Evolutionary conservation across 805 yeast genomes (phyloP), one percentile per base, ranked within the genome.

Genomic region (Candida koratica): DNA sequence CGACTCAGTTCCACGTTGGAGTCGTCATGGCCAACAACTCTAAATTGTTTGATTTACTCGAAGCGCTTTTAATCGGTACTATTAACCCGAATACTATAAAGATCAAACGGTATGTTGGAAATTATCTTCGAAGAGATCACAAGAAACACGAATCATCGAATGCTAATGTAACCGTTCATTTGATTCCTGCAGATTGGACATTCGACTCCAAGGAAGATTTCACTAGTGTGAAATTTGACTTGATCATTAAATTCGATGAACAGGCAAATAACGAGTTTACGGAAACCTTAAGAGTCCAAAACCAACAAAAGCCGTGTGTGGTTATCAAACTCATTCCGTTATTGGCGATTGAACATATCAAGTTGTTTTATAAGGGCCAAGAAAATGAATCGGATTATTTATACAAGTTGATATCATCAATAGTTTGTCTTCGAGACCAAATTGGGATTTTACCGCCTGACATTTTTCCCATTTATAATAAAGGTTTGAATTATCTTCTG

Each of bases 391-490:
- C 68, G 1, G 47, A 52, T 16, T 75, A 75, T 45, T 62, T 87
- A 28, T 81, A 77, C 43, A 79, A 77, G 31, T 78, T 83, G 7
- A 78, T 89, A 1, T 85, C 95, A 1, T 87, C 95, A 1, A 71
- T 83, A 13, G 95, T 88, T 3, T 85, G 88, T 19, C 58, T 87
- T 34, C 64, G 96, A 48, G 95, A 84, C 45, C 71, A 80, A 41
- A 87, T 83, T 10, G 97, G 97, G 6, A 73, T 74, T 32, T 56
- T 90, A 28, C 93, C 96, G 2, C 81, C 87, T 0, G 93, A 81
- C 49, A 56, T 87, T 32, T 70, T 84, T 52, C 89, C 93, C 11
- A 75, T 84, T 14, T 86, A 82, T 55, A 67, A 76, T 25, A 81
- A 79, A 45, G 73, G 81, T 39, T 66, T 88, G 44, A 66, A 68